Conservation (phyloP, 768 basidiomycete genomes). For the Collybiopsis luxurians region DNA sequence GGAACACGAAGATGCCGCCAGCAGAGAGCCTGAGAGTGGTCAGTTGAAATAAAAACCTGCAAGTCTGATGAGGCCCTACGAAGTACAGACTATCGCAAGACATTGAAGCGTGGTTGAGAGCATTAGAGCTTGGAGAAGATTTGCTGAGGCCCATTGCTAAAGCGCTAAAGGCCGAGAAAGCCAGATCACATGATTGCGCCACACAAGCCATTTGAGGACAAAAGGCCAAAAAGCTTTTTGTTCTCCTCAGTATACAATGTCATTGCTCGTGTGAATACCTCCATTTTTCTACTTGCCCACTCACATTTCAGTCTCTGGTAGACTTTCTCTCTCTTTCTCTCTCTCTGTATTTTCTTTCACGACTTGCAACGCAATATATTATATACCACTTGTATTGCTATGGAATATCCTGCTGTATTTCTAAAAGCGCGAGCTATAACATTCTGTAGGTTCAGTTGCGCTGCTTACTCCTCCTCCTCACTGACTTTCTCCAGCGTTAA, state of each 20-base stretch:
- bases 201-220: background rate
- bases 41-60: background rate
- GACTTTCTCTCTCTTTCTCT: background rate
- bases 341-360: background rate
- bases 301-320: background rate
- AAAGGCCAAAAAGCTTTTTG: conserved; percentile 2
- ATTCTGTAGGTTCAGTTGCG: conserved; percentile 5
- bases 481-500: conserved; percentile 30
- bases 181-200: background rate
- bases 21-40: conserved; percentile 56
- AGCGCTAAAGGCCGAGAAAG: background rate
- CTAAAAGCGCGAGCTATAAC: conserved; percentile 8
- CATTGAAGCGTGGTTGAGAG: background rate
- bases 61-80: conserved; percentile 7
- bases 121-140: background rate
- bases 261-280: background rate
- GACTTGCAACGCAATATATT: background rate
- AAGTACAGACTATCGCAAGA: conserved; percentile 14
- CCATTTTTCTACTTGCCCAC: background rate
- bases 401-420: conserved; percentile 14
- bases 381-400: conserved; percentile 1
- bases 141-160: background rate
- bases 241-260: background rate
- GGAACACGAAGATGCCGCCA: conserved; percentile 80
- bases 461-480: background rate